Evolutionary conservation across 768 basidiomycete genomes (phyloP).

Genomic region (Russula abietina): DNA sequence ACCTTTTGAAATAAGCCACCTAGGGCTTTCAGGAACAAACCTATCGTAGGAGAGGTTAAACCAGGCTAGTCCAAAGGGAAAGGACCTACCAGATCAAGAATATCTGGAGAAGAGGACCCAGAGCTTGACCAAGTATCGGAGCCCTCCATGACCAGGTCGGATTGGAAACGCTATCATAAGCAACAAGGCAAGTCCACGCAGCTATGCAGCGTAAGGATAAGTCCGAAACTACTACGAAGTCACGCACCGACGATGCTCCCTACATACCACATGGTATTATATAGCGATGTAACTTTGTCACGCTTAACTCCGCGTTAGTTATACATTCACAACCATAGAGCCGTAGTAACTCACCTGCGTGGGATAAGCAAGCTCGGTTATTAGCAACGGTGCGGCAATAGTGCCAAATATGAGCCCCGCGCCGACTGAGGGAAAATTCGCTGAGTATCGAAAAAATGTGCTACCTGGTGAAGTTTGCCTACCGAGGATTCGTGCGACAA

Average conservation of each 20-base stretch:
- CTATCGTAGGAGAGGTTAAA: constrained; percentile 28
- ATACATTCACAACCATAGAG: not conserved
- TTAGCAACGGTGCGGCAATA: constrained; percentile 57
- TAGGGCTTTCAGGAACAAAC: constrained; percentile 64
- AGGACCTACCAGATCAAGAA: constrained; percentile 43
- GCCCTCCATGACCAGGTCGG: constrained; percentile 59
- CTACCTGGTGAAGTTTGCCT: constrained; percentile 24
- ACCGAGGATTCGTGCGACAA: constrained; percentile 53
- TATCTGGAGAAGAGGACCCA: constrained; percentile 52
- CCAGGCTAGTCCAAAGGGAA: not conserved
- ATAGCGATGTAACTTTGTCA: constrained; percentile 56
- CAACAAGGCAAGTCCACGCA: constrained; percentile 44
- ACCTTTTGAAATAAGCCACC: constrained; percentile 60
- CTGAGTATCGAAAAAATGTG: not conserved
- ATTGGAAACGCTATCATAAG: constrained; percentile 31
- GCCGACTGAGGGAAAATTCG: constrained; percentile 42
- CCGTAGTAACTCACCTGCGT: constrained; percentile 44
- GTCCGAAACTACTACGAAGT: constrained; percentile 28
- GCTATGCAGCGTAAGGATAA: constrained; percentile 27
- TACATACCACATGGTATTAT: constrained; percentile 71
- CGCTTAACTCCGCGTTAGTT: constrained; percentile 33
- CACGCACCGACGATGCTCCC: constrained; percentile 56
- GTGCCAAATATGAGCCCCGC: constrained; percentile 55
- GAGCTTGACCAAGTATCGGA: constrained; percentile 57
- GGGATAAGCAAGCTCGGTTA: constrained; percentile 65